Conservation (phyloP, 345 rosid genomes). For the Fremontodendron californicum region DNA sequence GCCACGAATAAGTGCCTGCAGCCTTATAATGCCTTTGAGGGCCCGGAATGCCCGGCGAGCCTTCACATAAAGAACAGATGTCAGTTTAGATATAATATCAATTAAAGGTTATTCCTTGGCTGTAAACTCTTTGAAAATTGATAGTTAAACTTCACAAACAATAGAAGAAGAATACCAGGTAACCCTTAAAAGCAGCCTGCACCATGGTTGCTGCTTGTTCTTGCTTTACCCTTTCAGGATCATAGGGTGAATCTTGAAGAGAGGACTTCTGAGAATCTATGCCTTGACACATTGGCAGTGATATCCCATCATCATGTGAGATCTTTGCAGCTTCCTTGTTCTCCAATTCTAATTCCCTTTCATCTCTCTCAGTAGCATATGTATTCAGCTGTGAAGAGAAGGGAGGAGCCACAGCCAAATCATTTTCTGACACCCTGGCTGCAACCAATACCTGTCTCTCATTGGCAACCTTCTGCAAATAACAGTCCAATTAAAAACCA, state of each 20-base stretch:
- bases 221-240: slow-evolving; percentile 49
- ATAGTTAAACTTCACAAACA: not conserved
- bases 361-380: slow-evolving; percentile 32
- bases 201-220: slow-evolving; percentile 75
- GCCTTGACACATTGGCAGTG: slow-evolving; percentile 33
- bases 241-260: slow-evolving; percentile 27
- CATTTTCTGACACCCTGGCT: slow-evolving; percentile 53
- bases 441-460: slow-evolving; percentile 49
- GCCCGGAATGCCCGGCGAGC: slow-evolving; percentile 93
- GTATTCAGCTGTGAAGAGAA: slow-evolving; percentile 33
- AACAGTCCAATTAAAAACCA: not conserved
- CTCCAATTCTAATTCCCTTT: slow-evolving; percentile 35
- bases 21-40: slow-evolving; percentile 95
- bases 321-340: slow-evolving; percentile 40
- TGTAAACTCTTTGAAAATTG: not conserved
- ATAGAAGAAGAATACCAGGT: slow-evolving; percentile 55
- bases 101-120: not conserved
- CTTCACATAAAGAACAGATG: slow-evolving; percentile 40
- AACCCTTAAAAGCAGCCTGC: slow-evolving; percentile 97
- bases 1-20: slow-evolving; percentile 95
- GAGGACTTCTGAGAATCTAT: slow-evolving; percentile 29
- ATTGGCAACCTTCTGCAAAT: slow-evolving; percentile 44
- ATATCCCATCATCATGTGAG: slow-evolving; percentile 32
- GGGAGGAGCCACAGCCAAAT: slow-evolving; percentile 39
- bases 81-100: slow-evolving; percentile 27